Evolutionary conservation across 2,329 filamentous ascomycete species (phyloP).

Genomic region (Ascomycota sp.): DNA sequence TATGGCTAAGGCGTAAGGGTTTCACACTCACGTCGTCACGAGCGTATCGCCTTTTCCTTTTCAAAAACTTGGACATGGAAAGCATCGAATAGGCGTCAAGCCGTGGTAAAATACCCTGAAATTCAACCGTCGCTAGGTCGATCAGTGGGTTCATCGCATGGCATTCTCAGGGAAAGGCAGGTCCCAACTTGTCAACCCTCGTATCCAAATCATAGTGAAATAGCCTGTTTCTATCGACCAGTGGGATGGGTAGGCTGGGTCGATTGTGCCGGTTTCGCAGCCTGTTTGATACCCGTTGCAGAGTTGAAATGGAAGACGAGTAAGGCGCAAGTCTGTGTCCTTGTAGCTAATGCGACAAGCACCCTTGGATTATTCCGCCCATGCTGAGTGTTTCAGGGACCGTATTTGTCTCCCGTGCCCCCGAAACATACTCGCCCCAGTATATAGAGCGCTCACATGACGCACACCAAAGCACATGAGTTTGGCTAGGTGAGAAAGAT

Average conservation of each 20-base stretch:
- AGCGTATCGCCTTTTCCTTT: background rate
- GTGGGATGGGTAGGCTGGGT: background rate
- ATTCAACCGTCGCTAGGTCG: background rate
- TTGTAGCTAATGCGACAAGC: too few species aligned
- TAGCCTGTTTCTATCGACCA: background rate
- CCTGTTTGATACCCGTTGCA: slow-evolving; percentile 2
- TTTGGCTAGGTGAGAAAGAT: too few species aligned
- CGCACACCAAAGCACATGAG: too few species aligned
- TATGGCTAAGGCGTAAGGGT: background rate
- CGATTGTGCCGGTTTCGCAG: background rate
- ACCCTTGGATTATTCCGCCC: too few species aligned
- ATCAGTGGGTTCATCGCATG: background rate
- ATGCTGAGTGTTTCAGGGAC: too few species aligned
- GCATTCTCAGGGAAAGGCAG: background rate
- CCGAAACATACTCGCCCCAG: too few species aligned
- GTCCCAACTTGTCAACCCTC: background rate
- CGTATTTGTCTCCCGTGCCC: too few species aligned
- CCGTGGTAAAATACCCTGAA: too few species aligned
- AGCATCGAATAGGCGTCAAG: background rate
- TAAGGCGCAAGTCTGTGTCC: too few species aligned
- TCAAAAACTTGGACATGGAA: background rate
- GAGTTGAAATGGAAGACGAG: too few species aligned
- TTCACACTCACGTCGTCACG: background rate
- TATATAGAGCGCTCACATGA: too few species aligned
- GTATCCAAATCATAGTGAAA: slow-evolving; percentile 1